Evolutionary conservation across 192 early-diverging fungal species (phyloP), one percentile per base, ranked within the genome.

Genomic region (Coemansia biformis): DNA sequence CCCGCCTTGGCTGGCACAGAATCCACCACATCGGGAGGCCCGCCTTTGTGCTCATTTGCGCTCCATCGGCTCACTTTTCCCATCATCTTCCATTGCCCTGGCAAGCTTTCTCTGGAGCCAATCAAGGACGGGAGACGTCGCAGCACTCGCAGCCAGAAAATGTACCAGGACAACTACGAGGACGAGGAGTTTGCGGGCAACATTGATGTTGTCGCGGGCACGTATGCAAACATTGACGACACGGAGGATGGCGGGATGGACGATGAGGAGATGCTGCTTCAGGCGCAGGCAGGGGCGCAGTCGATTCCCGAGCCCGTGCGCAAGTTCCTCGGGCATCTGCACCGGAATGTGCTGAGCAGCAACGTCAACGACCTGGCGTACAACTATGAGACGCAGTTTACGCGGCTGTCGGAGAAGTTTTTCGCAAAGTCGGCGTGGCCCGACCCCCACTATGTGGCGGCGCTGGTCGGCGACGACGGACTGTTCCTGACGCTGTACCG

Each of bases 401-500:
- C 86, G 66, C 84, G 85, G 50, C 77, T 94, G 19, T 92, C 92
- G 15, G 90, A 97, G 46, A 86, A 91, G 78, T 93, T 83, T 77
- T 97, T 86, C 64, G 67, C 78, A 21, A 95, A 97, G 77, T 62
- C 78, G 40, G 57, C 86, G 14, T 96, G 93, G 93, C 93, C 93
- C 18, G 85, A 89, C 51, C 83, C 89, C 19, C 85, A 89, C 54
- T 77, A 79, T 37, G 85, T 94, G 43, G 83, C 84, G 13, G 78
- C 82, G 16, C 66, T 93, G 45, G 86, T 93, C 8, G 83, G 85
- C 42, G 87, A 93, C 68, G 90, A 76, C 35, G 73, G 73, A 1
- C 46, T 94, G 30, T 95, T 98, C 56, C 71, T 93, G 63, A 92
- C 89, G 30, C 78, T 98, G 45, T 98, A 98, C 79, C 85, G 89